Percentiles rank a stretch among this genome's conserved stretches.
Evolutionary conservation across 73 alveolate species (phyloP).

Genomic region (Paramecium tetraurelia): DNA sequence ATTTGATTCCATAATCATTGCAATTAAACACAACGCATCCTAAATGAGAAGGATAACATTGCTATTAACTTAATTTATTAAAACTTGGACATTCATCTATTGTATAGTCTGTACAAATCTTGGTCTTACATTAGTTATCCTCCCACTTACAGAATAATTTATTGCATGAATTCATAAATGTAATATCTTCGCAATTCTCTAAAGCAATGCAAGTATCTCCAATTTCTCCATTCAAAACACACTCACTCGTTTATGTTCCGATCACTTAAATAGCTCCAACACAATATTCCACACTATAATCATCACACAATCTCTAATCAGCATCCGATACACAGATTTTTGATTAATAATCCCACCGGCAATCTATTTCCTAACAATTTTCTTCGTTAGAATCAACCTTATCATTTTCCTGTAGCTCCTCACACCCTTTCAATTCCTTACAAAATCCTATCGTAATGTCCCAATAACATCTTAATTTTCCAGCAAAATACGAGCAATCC

Average conservation of each 20-base stretch:
- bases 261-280: background rate
- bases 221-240: background rate
- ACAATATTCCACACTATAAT: background rate
- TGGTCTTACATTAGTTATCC: background rate
- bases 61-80: background rate
- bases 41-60: background rate
- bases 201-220: background rate
- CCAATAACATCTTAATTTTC: background rate
- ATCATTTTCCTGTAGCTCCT: background rate
- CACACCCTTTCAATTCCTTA: background rate
- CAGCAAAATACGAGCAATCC: constrained; percentile 17
- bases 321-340: background rate
- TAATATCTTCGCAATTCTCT: background rate
- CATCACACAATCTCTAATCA: background rate
- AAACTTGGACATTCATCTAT: background rate
- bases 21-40: background rate
- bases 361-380: background rate
- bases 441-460: background rate
- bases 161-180: background rate
- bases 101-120: background rate
- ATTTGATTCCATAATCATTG: background rate
- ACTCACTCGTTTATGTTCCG: background rate
- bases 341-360: background rate
- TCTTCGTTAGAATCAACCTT: background rate
- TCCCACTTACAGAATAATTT: background rate